Percentiles rank a stretch among this genome's conserved stretches.
Conservation (phyloP, 148 eudicot species). For the Amaranthus hypochondriacus region DNA sequence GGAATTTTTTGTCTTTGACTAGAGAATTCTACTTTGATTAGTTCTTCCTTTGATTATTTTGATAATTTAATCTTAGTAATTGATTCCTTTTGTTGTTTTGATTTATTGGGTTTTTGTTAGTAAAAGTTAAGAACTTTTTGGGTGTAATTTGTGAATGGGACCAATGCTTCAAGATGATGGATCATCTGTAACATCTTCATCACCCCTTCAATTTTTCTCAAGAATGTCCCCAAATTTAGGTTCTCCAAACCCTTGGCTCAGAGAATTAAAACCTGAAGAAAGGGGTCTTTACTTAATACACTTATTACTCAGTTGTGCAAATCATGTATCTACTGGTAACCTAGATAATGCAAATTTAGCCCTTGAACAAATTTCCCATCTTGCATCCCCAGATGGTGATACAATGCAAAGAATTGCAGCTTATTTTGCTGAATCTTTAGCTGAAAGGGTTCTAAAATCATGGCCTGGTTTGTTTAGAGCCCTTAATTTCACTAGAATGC, state of each 20-base stretch:
- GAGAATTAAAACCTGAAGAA: slow-evolving; percentile 88
- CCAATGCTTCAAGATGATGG: slow-evolving; percentile 90
- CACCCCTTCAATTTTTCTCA: slow-evolving; percentile 63
- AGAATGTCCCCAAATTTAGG: slow-evolving; percentile 65
- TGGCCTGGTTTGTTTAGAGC: slow-evolving; percentile 93
- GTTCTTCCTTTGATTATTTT: background rate
- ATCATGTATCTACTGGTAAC: slow-evolving; percentile 68
- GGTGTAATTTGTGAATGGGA: slow-evolving; percentile 23
- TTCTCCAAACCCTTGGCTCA: slow-evolving; percentile 63
- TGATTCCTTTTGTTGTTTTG: background rate
- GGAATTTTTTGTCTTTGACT: background rate
- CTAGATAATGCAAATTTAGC: slow-evolving; percentile 72
- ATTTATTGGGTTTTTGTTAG: background rate
- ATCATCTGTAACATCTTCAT: slow-evolving; percentile 77
- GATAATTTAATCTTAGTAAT: background rate
- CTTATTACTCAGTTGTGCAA: slow-evolving; percentile 80
- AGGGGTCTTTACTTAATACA: slow-evolving; percentile 86
- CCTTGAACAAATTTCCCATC: slow-evolving; percentile 84
- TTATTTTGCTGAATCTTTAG: slow-evolving; percentile 85
- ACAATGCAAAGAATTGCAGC: slow-evolving; percentile 97
- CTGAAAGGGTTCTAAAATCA: slow-evolving; percentile 63
- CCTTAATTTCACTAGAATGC: slow-evolving; percentile 52
- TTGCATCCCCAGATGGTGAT: slow-evolving; percentile 82
- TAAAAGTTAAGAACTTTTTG: slow-evolving; percentile 2
- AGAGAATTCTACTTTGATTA: background rate